Evolutionary conservation across 257 asterid species (phyloP).

Genomic region (Petunia axillaris): DNA sequence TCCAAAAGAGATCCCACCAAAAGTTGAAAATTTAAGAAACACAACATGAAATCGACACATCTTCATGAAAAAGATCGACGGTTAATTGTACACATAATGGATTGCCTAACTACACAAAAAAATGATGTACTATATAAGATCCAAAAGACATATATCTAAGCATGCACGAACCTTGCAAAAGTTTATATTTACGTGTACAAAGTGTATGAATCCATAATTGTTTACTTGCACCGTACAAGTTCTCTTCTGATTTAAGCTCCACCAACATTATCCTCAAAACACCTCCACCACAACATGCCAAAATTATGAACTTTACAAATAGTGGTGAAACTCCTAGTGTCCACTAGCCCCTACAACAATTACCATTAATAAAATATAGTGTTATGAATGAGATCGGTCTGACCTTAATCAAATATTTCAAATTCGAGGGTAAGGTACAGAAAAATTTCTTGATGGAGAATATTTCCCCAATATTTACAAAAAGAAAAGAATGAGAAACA

Average conservation of each 20-base stretch:
- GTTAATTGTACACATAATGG: neutral
- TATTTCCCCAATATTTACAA: too few species aligned
- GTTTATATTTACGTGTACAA: slow-evolving; percentile 16
- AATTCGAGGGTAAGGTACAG: too few species aligned
- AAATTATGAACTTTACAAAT: neutral
- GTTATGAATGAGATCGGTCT: too few species aligned
- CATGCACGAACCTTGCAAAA: slow-evolving; percentile 1
- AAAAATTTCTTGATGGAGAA: too few species aligned
- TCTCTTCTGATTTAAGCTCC: neutral
- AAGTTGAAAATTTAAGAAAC: neutral
- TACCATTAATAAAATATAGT: too few species aligned
- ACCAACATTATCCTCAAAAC: neutral
- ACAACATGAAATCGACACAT: slow-evolving; percentile 4
- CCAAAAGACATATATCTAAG: neutral
- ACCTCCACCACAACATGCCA: neutral
- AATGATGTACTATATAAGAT: neutral
- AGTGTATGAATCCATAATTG: neutral
- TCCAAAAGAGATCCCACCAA: neutral
- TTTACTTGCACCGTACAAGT: neutral
- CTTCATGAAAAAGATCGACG: neutral
- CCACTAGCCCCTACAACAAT: too few species aligned
- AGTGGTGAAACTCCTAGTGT: too few species aligned
- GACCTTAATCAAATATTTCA: too few species aligned
- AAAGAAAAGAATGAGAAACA: too few species aligned
- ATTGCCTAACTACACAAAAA: neutral